phyloP scores from a whole-genome alignment of 495 filamentous ascomycete genomes.

The Astrothelium macrocarpum region DNA sequence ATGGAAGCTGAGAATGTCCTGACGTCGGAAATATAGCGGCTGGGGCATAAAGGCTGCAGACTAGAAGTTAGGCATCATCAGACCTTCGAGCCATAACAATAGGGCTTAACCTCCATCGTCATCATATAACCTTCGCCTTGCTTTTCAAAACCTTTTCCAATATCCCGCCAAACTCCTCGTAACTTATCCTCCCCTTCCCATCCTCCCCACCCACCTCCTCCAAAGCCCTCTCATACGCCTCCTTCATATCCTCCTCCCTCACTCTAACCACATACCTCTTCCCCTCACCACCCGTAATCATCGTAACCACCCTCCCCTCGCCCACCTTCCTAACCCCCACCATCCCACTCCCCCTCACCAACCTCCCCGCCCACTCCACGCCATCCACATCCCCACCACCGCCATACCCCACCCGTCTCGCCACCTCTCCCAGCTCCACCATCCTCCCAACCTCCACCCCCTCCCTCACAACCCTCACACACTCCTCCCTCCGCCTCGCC shows the following conservation, averaged over 20 bases:
- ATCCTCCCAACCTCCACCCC: conserved; percentile 22
- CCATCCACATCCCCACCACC: conserved; percentile 15
- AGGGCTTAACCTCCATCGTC: not conserved
- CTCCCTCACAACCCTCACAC: conserved; percentile 25
- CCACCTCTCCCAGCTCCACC: conserved; percentile 25
- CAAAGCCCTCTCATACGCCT: conserved; percentile 20
- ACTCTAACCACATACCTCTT: conserved; percentile 27
- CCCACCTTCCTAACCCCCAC: conserved; percentile 13
- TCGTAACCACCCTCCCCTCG: conserved; percentile 12
- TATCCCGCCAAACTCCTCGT: conserved; percentile 17
- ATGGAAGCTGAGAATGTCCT: too few relatives aligned
- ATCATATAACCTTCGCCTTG: not conserved
- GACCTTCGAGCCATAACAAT: too few relatives aligned
- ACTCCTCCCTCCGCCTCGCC: conserved; percentile 25
- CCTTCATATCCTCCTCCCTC: conserved; percentile 21
- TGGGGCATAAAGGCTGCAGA: too few relatives aligned
- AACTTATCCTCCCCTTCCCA: conserved; percentile 15
- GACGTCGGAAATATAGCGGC: too few relatives aligned
- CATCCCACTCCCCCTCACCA: conserved; percentile 24
- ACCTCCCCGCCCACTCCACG: conserved; percentile 27
- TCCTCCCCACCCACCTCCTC: conserved; percentile 4
- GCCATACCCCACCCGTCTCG: conserved; percentile 19
- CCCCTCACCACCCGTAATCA: conserved; percentile 30
- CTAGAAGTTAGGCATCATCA: too few relatives aligned
- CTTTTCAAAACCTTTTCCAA: conserved; percentile 18